Conservation (phyloP, 2,329 filamentous ascomycete species). For the Calcarisporium arbuscula region DNA sequence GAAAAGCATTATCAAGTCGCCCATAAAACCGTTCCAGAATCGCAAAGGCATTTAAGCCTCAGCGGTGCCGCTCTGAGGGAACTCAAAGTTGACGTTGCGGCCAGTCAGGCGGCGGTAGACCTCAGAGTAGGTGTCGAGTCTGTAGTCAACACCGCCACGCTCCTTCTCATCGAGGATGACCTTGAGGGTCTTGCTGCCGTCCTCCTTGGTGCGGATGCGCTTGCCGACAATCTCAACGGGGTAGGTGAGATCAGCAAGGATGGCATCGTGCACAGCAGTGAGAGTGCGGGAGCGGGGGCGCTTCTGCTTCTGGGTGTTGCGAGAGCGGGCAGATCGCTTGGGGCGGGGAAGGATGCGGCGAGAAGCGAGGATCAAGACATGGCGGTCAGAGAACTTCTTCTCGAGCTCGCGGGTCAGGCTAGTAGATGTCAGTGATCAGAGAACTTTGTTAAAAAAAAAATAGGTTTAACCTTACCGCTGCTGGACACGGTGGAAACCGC, state of each 20-base stretch:
- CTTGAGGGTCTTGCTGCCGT: slow-evolving; percentile 97
- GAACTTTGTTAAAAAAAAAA: background rate
- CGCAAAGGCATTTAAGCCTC: slow-evolving; percentile 46
- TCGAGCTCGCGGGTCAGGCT: slow-evolving; percentile 99
- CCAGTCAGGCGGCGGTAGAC: slow-evolving; percentile 98
- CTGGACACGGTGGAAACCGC: slow-evolving; percentile 99
- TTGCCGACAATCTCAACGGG: slow-evolving; percentile 99
- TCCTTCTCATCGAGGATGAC: slow-evolving; percentile 99
- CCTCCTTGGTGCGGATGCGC: slow-evolving; percentile 97
- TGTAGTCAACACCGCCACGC: slow-evolving; percentile 98
- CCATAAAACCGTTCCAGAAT: too few species aligned
- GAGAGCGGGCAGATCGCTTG: slow-evolving; percentile 95
- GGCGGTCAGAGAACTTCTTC: slow-evolving; percentile 99
- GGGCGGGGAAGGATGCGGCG: slow-evolving; percentile 98
- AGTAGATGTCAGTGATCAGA: slow-evolving; percentile 16
- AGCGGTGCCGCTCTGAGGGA: slow-evolving; percentile 73
- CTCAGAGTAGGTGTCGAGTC: slow-evolving; percentile 98
- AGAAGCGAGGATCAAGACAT: slow-evolving; percentile 97
- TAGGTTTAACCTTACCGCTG: slow-evolving; percentile 96
- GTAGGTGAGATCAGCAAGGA: slow-evolving; percentile 97
- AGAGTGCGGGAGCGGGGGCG: slow-evolving; percentile 95
- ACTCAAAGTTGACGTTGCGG: slow-evolving; percentile 96
- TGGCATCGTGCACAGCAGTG: slow-evolving; percentile 97
- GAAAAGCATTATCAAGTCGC: slow-evolving; percentile 25
- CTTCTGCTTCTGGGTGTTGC: slow-evolving; percentile 98